These are phyloP conservation scores for Vaccinium myrtillus DNA, from an alignment of 148 eudicot genomes.

Conservation along the genomic window DNA sequence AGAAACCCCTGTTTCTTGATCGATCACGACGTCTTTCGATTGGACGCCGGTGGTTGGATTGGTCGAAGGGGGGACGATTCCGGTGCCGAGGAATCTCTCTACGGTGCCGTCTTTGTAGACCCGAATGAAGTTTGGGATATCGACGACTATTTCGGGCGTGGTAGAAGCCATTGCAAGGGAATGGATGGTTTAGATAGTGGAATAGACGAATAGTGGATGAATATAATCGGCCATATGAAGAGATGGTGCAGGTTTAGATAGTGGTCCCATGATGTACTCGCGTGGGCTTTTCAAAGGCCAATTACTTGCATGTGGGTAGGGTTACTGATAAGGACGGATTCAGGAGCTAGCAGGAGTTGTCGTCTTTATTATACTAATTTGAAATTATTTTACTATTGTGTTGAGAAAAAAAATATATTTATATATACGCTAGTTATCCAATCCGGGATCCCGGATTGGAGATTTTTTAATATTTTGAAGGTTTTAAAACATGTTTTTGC, in stretches of 20 bases:
- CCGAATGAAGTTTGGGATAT: conserved; percentile 8
- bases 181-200: neutral
- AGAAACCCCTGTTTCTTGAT: conserved; percentile 12
- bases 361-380: too few species aligned
- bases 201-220: neutral
- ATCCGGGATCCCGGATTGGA: too few species aligned
- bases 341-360: too few species aligned
- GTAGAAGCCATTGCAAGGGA: neutral
- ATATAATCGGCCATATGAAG: neutral
- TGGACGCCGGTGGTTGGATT: conserved; percentile 25
- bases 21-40: conserved; percentile 35
- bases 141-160: neutral
- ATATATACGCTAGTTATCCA: too few species aligned
- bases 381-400: too few species aligned
- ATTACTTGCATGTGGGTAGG: too few species aligned
- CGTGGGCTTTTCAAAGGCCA: too few species aligned
- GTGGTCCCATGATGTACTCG: neutral
- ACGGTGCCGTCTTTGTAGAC: conserved; percentile 33
- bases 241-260: neutral
- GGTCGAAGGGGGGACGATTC: conserved; percentile 17
- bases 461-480: too few species aligned
- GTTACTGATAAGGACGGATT: too few species aligned
- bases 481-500: too few species aligned
- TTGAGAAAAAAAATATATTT: too few species aligned
- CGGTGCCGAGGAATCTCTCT: conserved; percentile 28